Conservation (phyloP, 345 rosid genomes). For the Salix arbutifolia region DNA sequence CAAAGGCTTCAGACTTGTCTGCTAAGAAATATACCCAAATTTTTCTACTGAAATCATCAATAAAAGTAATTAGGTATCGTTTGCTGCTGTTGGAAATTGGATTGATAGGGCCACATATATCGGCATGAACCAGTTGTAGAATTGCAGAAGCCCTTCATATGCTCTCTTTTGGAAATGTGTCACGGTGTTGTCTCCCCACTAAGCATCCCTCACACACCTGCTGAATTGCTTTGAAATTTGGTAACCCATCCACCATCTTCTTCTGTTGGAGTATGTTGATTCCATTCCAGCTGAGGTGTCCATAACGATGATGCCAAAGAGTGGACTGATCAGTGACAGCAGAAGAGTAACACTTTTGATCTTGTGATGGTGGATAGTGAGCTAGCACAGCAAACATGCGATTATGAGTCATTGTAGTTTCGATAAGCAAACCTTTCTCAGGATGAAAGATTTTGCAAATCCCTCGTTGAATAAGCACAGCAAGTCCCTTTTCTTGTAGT, state of each 20-base stretch:
- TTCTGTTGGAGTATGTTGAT: neutral
- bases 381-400: neutral
- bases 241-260: neutral
- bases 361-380: too few relatives aligned
- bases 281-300: too few relatives aligned
- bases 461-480: conserved; percentile 1
- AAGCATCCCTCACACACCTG: neutral
- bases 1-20: neutral
- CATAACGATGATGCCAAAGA: too few relatives aligned
- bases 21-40: neutral
- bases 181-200: conserved; percentile 6
- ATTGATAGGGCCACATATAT: neutral
- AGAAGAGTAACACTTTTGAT: too few relatives aligned
- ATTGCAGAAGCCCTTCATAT: neutral
- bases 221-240: neutral
- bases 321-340: neutral
- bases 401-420: conserved; percentile 7
- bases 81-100: neutral
- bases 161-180: neutral
- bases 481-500: conserved; percentile 11
- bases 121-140: neutral
- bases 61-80: neutral
- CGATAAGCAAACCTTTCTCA: conserved; percentile 1
- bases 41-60: conserved; percentile 2
- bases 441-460: neutral